Percentiles rank a stretch among this genome's conserved stretches.
Evolutionary conservation across 352 stramenopile genomes (phyloP).

Genomic region (Globisporangium megalacanthum): DNA sequence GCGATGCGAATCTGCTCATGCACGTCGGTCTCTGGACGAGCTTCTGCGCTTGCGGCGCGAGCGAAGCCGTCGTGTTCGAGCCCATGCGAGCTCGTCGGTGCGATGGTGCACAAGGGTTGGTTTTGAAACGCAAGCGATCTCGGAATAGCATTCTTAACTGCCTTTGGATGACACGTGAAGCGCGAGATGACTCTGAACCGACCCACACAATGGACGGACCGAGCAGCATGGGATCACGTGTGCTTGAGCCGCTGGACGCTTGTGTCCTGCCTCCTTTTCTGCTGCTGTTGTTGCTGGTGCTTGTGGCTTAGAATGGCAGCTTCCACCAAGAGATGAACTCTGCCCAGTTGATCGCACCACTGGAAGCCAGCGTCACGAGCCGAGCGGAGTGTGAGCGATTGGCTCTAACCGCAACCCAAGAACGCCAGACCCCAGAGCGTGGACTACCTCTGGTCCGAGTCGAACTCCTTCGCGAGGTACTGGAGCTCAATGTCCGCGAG

Average conservation of each 20-base stretch:
- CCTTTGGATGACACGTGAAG: too few species aligned
- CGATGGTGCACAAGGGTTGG: slow-evolving; percentile 2
- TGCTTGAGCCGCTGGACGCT: too few species aligned
- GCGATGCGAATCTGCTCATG: slow-evolving; percentile 11
- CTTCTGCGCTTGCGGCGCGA: background rate
- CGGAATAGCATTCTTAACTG: too few species aligned
- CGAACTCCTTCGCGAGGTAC: slow-evolving; percentile 70
- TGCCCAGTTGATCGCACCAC: slow-evolving; percentile 56
- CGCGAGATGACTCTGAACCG: too few species aligned
- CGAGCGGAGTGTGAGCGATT: background rate
- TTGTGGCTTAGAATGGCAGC: slow-evolving; percentile 38
- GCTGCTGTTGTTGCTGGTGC: background rate
- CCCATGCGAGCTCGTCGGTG: background rate
- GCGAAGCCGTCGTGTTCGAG: too few species aligned
- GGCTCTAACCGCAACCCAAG: too few species aligned
- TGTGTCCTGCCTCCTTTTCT: too few species aligned
- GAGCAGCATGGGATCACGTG: background rate
- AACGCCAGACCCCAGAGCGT: background rate
- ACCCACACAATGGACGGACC: too few species aligned
- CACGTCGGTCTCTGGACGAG: slow-evolving; percentile 1
- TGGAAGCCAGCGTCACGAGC: slow-evolving; percentile 8
- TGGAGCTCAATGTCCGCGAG: slow-evolving; percentile 66
- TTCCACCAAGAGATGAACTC: slow-evolving; percentile 84
- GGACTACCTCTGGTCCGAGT: slow-evolving; percentile 50
- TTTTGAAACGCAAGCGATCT: slow-evolving; percentile 17